Evolutionary conservation across 768 basidiomycete genomes (phyloP), one percentile per base, ranked within the genome.

Genomic region (Boletales sp.): DNA sequence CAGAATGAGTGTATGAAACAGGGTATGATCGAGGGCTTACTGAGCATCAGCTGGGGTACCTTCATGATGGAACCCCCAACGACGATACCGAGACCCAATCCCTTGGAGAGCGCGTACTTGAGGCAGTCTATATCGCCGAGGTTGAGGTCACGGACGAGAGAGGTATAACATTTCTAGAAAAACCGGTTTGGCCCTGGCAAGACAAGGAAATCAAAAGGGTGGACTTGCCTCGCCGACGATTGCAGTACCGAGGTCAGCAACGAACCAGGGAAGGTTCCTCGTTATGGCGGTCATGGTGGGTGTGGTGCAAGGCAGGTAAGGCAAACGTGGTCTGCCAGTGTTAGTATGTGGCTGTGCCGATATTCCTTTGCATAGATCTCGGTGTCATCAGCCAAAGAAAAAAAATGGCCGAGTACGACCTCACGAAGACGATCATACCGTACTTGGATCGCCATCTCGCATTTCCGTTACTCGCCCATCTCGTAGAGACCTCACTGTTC

Each of bases 1-100:
- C 6, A 12, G 41, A 8, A 36, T 59, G 17, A 56, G 45, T 14
- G 31, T 30, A 10, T 0, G 45, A 17, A 12, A 14, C 7, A 13
- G 18, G 24, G 5, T 21, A 37, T 36, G 15, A 52, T 18, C 31
- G 11, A 31, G 8, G 12, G 47, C 88, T 62, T 58, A 90, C 90
- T 90, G 47, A 92, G 78, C 27, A 90, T 59, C n/a, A 97, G 74
- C 65, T 98, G 95, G 1, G 95, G 95, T 3, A 98, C 80, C 70
- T 99, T 99, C 84, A 99, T 89, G 54, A 99, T 90, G 3, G 87
- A 84, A 0, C 94, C 94, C 37, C 90, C 95, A 2, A 89, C 74
- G 38, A 98, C 94, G 44, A 98, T 94, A 0, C 87, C 95, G 14
- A 99, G 71, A 0, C 97, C 94, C 8, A 99, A 73, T 0, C 85